Evolutionary conservation across 2,329 filamentous ascomycete genomes (phyloP), one percentile per base, ranked within the genome.

Genomic region (Fusarium torreyae): DNA sequence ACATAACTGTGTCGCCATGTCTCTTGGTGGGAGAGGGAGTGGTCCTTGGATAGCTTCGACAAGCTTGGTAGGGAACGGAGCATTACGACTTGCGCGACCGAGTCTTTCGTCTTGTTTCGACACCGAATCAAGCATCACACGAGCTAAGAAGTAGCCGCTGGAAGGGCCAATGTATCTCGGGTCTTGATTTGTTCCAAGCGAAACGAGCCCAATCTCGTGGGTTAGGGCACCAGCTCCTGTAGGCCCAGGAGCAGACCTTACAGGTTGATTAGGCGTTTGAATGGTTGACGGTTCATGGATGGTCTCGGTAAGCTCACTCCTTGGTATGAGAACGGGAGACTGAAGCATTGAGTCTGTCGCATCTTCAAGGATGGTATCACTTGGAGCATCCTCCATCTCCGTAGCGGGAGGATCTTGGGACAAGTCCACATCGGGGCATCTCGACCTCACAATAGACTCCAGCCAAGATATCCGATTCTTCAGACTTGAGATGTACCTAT

Each of bases 141-240:
- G 82, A 3, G 85, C 84, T 14, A 87, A 79, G 42, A 86, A 86
- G 57, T 85, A 86, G 2, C 86, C 86, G 38, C 85, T 87, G 0
- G 86, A 88, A 4, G 86, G 86, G 0, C 86, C 86, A 15, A 88
- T 84, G 48, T 88, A 88, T 58, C 83, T 79, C 5, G 82, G 82
- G 20, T 85, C 84, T 43, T 80, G 78, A 24, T 81, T 83, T 5
- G 79, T 79, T 3, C 82, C 83, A 2, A 87, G 76, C 0, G 85
- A 86, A 0, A 88, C 80, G 15, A 88, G 70, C 0, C 86, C 86
- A 17, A 87, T 86, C 63, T 88, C 84, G 62, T 87, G 85, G 2
- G 83, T 81, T 3, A 81, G 70, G 5, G 67, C 65, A 55, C 68
- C 70, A 48, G 71, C 66, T 50, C 53, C 73, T 14, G 64, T 68